These are phyloP conservation scores for Beauveria sp. DNA, from an alignment of 2,329 filamentous ascomycete genomes.

Conservation along the genomic window DNA sequence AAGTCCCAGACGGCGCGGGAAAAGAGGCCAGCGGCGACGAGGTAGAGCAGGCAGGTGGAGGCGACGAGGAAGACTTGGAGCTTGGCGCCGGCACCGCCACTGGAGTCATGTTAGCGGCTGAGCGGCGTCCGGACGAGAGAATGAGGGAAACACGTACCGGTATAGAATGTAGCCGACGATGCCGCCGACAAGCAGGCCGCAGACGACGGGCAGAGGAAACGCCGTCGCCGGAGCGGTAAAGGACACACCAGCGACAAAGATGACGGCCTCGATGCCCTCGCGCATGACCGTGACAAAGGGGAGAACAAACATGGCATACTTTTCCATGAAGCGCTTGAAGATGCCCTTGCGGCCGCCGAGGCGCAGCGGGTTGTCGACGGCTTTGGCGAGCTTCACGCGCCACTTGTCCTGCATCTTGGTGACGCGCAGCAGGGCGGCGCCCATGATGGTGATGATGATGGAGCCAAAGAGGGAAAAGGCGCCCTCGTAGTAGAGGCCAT, in stretches of 20 bases:
- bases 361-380: slow-evolving; percentile 47
- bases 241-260: slow-evolving; percentile 80
- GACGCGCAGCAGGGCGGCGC: slow-evolving; percentile 70
- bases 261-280: slow-evolving; percentile 78
- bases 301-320: slow-evolving; percentile 78
- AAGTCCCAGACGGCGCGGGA: slow-evolving; percentile 70
- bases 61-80: slow-evolving; percentile 70
- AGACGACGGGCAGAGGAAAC: slow-evolving; percentile 69
- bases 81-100: slow-evolving; percentile 34
- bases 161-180: slow-evolving; percentile 69
- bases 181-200: slow-evolving; percentile 60
- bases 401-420: slow-evolving; percentile 82
- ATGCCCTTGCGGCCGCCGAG: slow-evolving; percentile 41
- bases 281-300: slow-evolving; percentile 84
- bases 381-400: slow-evolving; percentile 70
- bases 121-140: too few relatives aligned
- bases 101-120: slow-evolving; percentile 14
- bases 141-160: slow-evolving; percentile 49
- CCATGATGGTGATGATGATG: slow-evolving; percentile 75
- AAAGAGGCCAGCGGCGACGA: slow-evolving; percentile 76
- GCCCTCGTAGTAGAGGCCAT: slow-evolving; percentile 76
- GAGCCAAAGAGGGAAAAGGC: slow-evolving; percentile 68
- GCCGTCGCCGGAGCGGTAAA: slow-evolving; percentile 66
- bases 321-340: slow-evolving; percentile 56
- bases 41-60: slow-evolving; percentile 76